Conservation (phyloP, 352 stramenopile species). For the Pythium volutum region DNA sequence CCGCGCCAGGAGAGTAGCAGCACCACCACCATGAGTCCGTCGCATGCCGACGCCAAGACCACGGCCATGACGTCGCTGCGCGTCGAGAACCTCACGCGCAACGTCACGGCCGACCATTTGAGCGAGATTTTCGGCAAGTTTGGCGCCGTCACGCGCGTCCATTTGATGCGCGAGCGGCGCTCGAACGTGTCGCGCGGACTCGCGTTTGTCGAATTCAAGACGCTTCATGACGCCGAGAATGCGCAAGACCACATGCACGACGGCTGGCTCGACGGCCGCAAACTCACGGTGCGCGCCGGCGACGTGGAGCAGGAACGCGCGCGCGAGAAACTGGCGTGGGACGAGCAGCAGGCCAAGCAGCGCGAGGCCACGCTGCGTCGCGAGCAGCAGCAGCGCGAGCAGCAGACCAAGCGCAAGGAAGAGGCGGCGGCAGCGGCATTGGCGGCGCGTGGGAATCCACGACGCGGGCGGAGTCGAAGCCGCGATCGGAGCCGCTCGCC, state of each 20-base stretch:
- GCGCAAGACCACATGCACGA: conserved; percentile 81
- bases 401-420: not conserved
- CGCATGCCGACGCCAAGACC: conserved; percentile 8
- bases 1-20: too few relatives aligned
- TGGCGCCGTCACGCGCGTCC: conserved; percentile 53
- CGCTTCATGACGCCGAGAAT: conserved; percentile 43
- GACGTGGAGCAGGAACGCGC: conserved; percentile 13
- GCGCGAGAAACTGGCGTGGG: conserved; percentile 14
- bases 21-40: conserved; percentile 12
- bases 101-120: conserved; percentile 80
- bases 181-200: conserved; percentile 33
- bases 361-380: not conserved
- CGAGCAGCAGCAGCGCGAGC: conserved; percentile 7
- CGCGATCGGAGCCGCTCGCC: conserved; percentile 19
- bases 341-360: conserved; percentile 12
- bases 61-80: conserved; percentile 40
- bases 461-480: not conserved
- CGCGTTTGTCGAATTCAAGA: conserved; percentile 60
- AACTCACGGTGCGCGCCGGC: conserved; percentile 51
- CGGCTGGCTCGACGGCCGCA: conserved; percentile 80
- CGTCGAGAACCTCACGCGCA: conserved; percentile 83
- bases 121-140: conserved; percentile 89
- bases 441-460: not conserved
- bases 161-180: conserved; percentile 33
- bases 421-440: too few relatives aligned